These are phyloP conservation scores for Ilyonectria sp. DNA, from an alignment of 2,329 filamentous ascomycete genomes.

Conservation along the genomic window DNA sequence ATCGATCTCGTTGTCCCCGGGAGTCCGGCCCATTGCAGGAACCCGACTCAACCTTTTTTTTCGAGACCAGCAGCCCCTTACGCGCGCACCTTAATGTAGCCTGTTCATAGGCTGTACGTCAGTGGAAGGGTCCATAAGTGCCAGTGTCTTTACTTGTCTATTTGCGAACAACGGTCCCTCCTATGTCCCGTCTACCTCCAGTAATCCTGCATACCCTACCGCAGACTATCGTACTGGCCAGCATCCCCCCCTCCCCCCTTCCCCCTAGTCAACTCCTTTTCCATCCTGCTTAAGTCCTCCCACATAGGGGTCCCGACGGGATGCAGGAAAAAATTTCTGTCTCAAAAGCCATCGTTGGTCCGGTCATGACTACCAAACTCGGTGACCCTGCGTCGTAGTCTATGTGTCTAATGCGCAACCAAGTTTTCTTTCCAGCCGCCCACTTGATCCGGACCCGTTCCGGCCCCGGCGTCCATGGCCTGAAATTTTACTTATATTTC, in stretches of 20 bases:
- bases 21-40: slow-evolving; percentile 24
- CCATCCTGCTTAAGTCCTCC: slow-evolving; percentile 3
- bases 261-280: neutral
- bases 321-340: slow-evolving; percentile 19
- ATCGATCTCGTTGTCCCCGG: slow-evolving; percentile 29
- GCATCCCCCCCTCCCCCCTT: neutral
- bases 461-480: neutral
- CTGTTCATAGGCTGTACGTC: neutral
- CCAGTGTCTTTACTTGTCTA: slow-evolving; percentile 12
- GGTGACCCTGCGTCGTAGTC: neutral
- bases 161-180: slow-evolving; percentile 13
- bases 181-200: slow-evolving; percentile 3
- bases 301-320: neutral
- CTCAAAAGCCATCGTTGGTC: slow-evolving; percentile 10
- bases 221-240: neutral
- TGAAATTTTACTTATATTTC: neutral
- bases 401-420: slow-evolving; percentile 2
- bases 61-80: slow-evolving; percentile 12
- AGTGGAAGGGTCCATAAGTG: neutral
- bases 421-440: neutral
- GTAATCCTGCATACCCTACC: neutral
- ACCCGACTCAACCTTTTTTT: slow-evolving; percentile 18
- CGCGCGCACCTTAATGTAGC: slow-evolving; percentile 6
- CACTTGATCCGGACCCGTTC: slow-evolving; percentile 11
- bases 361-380: slow-evolving; percentile 13